Evolutionary conservation across 1,284 basidiomycete species (phyloP), one percentile per base, ranked within the genome.

Genomic region (Cutaneotrichosporon sp.): DNA sequence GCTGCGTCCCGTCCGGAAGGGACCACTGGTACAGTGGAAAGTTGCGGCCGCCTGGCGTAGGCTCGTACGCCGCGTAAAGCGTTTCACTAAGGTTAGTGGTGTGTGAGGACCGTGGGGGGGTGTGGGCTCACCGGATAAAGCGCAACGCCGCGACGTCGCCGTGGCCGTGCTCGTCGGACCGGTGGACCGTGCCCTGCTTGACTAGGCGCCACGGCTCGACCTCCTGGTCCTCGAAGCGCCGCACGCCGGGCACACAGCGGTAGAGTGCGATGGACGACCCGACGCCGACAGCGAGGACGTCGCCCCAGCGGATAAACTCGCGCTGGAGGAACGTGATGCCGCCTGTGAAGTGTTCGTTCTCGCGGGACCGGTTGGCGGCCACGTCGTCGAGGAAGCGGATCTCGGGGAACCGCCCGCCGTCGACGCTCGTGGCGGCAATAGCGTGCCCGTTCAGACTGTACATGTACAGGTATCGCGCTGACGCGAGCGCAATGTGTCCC

Each of bases 401-500:
- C 17, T 46, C 52, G 7, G 56, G 22, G 21, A 58, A 48, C 9
- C 55, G 55, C 4, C 60, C 61, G n/a, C 47, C 46, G 3, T 66
- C 60, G 22, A 65, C 39, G 7, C 58, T 53, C 7, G 63, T 62
- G 10, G 67, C 62, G 8, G 72, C 74, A 42, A 76, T 69, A 1
- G 68, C 68, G 39, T 70, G 68, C 9, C 75, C 75, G 58, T 76
- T 76, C 45, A 76, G 52, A 10, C 72, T 70, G 66, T 66, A 75
- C 21, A 74, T 56, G 52, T 69, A 73, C 40, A 76, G 46, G 45
- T 69, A 61, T 1, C 56, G 51, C 7, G 60, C 54, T 2, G 69
- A 68, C 5, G 70, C 66, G 7, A 75, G 46, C 0, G 68, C 73
- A 40, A 76, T 74, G 47, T 70, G 66, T 64, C 90, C 90, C 47